These are phyloP conservation scores for Mesembryanthemum crystallinum DNA, from an alignment of 148 eudicot genomes.

Conservation along the genomic window DNA sequence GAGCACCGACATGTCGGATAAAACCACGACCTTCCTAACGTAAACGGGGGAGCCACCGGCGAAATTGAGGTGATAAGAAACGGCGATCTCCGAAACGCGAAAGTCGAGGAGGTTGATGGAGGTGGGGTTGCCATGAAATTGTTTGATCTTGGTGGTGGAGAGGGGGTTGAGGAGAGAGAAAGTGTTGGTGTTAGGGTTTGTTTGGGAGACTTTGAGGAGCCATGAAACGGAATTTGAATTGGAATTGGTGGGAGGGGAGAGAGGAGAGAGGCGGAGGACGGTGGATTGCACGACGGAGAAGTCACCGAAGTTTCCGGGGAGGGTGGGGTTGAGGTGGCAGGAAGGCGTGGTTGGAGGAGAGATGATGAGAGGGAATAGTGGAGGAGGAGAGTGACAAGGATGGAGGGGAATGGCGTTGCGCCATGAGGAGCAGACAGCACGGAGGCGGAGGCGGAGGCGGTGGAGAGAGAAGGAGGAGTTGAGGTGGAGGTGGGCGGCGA, in stretches of 20 bases:
- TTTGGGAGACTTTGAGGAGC: background rate
- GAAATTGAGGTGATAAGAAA: background rate
- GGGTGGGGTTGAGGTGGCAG: background rate
- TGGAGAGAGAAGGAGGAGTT: constrained; percentile 11
- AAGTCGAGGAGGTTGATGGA: constrained; percentile 15
- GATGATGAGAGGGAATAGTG: background rate
- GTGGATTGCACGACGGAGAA: constrained; percentile 4
- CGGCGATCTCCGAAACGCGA: constrained; percentile 6
- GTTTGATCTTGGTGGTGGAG: background rate
- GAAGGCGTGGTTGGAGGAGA: constrained; percentile 4
- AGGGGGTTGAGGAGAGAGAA: constrained; percentile 20
- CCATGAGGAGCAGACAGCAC: constrained; percentile 26
- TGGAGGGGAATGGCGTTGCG: constrained; percentile 10
- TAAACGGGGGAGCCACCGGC: background rate
- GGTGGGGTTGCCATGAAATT: background rate
- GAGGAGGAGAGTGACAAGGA: too few species aligned
- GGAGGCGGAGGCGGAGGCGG: constrained; percentile 30
- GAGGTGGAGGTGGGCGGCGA: constrained; percentile 4
- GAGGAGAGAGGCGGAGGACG: constrained; percentile 11
- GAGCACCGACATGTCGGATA: background rate
- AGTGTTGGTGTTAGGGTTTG: background rate
- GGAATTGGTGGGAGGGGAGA: constrained; percentile 7
- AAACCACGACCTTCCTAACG: constrained; percentile 9
- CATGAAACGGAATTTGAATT: too few species aligned
- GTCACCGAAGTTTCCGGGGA: too few species aligned